phyloP scores from a whole-genome alignment of 257 asterid species.

The Solanum rostratum region DNA sequence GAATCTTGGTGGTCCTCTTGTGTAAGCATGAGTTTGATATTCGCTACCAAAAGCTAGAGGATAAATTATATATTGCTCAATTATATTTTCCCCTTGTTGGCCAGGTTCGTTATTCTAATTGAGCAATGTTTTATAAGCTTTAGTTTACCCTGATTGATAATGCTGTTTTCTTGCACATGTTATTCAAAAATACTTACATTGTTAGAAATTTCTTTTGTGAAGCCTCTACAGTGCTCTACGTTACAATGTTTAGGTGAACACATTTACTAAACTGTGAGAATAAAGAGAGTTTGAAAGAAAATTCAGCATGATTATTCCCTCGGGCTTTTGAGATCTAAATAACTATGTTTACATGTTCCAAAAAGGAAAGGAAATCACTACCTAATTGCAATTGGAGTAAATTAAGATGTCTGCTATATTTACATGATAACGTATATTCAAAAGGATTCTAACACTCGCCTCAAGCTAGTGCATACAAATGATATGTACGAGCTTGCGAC shows the following conservation, averaged over 20 bases:
- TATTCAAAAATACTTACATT: background rate
- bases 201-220: background rate
- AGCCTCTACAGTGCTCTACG: background rate
- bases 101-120: slow-evolving; percentile 45
- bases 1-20: slow-evolving; percentile 80
- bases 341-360: background rate
- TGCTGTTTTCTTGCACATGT: background rate
- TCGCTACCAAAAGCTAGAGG: slow-evolving; percentile 97
- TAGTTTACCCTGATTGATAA: background rate
- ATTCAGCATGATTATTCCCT: background rate
- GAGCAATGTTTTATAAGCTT: background rate
- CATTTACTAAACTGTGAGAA: background rate
- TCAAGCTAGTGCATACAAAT: background rate
- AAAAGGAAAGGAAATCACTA: background rate
- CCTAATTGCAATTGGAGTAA: background rate
- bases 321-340: background rate
- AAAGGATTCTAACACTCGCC: background rate
- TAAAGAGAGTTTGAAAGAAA: background rate
- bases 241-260: background rate
- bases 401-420: background rate
- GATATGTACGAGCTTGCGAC: background rate
- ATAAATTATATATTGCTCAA: slow-evolving; percentile 95
- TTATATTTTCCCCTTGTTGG: slow-evolving; percentile 91
- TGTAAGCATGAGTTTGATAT: slow-evolving; percentile 96
- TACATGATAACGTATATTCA: background rate